Evolutionary conservation across 306 rosid genomes (phyloP).

Genomic region (Quercus agrifolia): DNA sequence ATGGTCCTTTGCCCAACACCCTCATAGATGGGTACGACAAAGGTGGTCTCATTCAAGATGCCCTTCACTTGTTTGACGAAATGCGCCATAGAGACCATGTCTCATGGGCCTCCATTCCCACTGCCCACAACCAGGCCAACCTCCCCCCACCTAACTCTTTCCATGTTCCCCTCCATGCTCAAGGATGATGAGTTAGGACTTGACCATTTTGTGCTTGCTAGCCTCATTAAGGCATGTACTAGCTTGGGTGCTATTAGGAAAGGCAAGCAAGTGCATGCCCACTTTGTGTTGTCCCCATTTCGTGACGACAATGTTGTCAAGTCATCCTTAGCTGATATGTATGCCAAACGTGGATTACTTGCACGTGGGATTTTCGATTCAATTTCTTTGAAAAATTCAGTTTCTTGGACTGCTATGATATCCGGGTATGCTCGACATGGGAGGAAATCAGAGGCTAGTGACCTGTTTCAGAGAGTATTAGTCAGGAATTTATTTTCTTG

Average conservation of each 20-base stretch:
- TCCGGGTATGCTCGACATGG: slow-evolving; percentile 76
- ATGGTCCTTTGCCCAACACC: slow-evolving; percentile 54
- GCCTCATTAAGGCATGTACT: slow-evolving; percentile 65
- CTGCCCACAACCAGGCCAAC: slow-evolving; percentile 68
- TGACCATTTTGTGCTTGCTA: slow-evolving; percentile 77
- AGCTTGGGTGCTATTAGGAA: slow-evolving; percentile 37
- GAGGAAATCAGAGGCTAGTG: slow-evolving; percentile 53
- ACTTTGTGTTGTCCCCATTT: slow-evolving; percentile 53
- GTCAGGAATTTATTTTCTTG: slow-evolving; percentile 57
- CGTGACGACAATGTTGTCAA: slow-evolving; percentile 63
- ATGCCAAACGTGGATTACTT: slow-evolving; percentile 57
- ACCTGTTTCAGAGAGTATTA: slow-evolving; percentile 42
- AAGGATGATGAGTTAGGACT: slow-evolving; percentile 39
- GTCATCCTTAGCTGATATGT: slow-evolving; percentile 82
- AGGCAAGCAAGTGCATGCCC: slow-evolving; percentile 70
- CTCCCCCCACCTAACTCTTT: slow-evolving; percentile 25
- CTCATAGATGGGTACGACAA: slow-evolving; percentile 55
- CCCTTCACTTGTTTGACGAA: slow-evolving; percentile 63
- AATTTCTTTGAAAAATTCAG: slow-evolving; percentile 37
- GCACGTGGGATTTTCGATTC: slow-evolving; percentile 60
- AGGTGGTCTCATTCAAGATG: slow-evolving; percentile 52
- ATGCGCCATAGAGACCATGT: slow-evolving; percentile 56
- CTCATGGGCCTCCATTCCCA: slow-evolving; percentile 75
- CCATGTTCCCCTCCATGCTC: slow-evolving; percentile 21
- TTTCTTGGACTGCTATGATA: slow-evolving; percentile 79